Base-by-base conservation (phyloP, 345 rosid species). In the Ceriops tagal region DNA sequence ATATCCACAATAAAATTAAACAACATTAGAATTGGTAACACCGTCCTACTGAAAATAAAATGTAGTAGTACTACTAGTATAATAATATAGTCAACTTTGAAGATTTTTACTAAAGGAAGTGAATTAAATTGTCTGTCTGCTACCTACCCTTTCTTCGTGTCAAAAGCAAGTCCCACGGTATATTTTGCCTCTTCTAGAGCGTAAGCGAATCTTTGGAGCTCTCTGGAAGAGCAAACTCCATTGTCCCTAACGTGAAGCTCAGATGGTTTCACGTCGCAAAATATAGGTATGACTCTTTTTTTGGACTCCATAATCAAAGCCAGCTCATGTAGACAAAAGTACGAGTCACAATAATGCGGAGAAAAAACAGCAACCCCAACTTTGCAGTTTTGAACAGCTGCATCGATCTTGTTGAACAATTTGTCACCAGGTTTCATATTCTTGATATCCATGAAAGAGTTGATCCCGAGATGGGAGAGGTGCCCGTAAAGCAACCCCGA, bases 161-260 rank as follows among this genome's bases (percentile, higher is more conserved):
- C 88, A 75, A 93, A 89, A 19, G 96, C 81, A 49, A 93, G 89
- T 31, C 98, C 98, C 2, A 93, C 98, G 20, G 90, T 91, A 68
- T 79, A 83, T 61, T 81, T 86, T 7, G 97, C 90, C 76, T 88
- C 85, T 26, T 86, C 86, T 2, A 93, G 77, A 47, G 96, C 97
- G 75, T 35, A 31, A 2, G 65, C 34, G 73, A 84, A 91, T 62
- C 87, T 74, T 21, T 66, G 66, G 53, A 86, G 59, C 68, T 91
- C 84, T 28, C 53, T n/a, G 5, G 58, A 32, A 0, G 87, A 56
- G 35, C 83, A 68, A 8, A 62, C 55, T 8, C 80, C 84, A 26
- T 83, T 49, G 20, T 84, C 82, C 62, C 64, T 61, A 34, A 89
- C 84, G 0, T 28, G 69, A 34, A 93, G 96, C 67, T 88, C 76